Evolutionary conservation across 1,284 basidiomycete species (phyloP).

Genomic region (Rhodotorula sp.): DNA sequence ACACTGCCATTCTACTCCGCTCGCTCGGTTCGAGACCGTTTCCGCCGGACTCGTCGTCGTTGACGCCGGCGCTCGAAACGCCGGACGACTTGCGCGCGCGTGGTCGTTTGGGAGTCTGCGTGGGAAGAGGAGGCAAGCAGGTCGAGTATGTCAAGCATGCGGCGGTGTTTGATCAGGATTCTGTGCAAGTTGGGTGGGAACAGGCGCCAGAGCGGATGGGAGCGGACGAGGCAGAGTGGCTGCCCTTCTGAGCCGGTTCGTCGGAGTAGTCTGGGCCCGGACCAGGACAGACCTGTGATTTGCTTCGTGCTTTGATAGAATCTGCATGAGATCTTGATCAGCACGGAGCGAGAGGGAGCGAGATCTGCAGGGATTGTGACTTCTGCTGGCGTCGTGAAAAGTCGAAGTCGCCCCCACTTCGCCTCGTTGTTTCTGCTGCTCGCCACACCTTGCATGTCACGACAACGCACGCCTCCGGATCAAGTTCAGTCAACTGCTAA

Average conservation of each 20-base stretch:
- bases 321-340: too few species aligned
- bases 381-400: background rate
- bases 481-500: background rate
- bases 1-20: constrained; percentile 5
- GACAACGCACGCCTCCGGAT: background rate
- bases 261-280: too few species aligned
- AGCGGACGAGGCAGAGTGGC: too few species aligned
- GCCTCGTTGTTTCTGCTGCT: background rate
- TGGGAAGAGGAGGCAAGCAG: constrained; percentile 3
- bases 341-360: too few species aligned
- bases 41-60: too few species aligned
- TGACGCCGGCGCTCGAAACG: background rate
- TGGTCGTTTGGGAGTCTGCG: background rate
- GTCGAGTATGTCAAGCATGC: constrained; percentile 14
- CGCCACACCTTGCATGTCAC: background rate
- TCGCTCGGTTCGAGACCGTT: constrained; percentile 2
- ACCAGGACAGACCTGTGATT: too few species aligned
- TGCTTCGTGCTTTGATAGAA: too few species aligned
- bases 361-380: too few species aligned
- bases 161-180: constrained; percentile 4
- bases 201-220: background rate
- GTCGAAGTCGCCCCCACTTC: background rate
- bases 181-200: constrained; percentile 3
- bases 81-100: background rate
- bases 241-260: too few species aligned